Conservation (phyloP, 495 filamentous ascomycete genomes). For the Aspergillus carlsbadensis region DNA sequence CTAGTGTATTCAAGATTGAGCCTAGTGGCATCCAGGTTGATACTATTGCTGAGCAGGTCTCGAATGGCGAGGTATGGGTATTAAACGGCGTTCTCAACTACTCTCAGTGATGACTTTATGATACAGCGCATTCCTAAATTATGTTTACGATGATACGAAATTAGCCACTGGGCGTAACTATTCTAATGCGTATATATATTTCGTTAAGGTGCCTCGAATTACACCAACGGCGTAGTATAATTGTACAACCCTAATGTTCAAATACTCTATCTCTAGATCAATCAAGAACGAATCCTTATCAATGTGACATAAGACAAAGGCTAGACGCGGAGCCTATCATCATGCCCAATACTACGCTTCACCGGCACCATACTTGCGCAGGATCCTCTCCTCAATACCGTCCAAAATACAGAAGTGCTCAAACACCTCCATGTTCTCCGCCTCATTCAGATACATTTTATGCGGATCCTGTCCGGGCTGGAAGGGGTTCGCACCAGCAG, state of each 20-base stretch:
- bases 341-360: background rate
- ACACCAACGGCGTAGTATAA: background rate
- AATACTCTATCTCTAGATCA: slow-evolving; percentile 5
- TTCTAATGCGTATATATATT: background rate
- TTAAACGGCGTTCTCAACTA: slow-evolving; percentile 68
- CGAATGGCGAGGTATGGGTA: slow-evolving; percentile 86
- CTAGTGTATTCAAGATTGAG: slow-evolving; percentile 59
- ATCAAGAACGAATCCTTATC: background rate
- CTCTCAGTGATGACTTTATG: slow-evolving; percentile 18
- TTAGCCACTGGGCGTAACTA: background rate
- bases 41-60: slow-evolving; percentile 65
- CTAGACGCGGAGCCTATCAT: background rate
- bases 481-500: slow-evolving; percentile 69
- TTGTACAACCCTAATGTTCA: background rate
- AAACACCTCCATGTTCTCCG: slow-evolving; percentile 91
- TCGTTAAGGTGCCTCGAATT: background rate
- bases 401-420: slow-evolving; percentile 90
- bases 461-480: slow-evolving; percentile 93
- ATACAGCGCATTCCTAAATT: slow-evolving; percentile 13
- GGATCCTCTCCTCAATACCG: slow-evolving; percentile 78
- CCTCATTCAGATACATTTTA: slow-evolving; percentile 87
- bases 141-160: background rate
- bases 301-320: background rate
- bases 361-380: slow-evolving; percentile 44
- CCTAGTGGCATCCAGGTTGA: slow-evolving; percentile 75